These are phyloP conservation scores for Salvia rosmarinus DNA, from an alignment of 257 asterid species.

Conservation along the genomic window DNA sequence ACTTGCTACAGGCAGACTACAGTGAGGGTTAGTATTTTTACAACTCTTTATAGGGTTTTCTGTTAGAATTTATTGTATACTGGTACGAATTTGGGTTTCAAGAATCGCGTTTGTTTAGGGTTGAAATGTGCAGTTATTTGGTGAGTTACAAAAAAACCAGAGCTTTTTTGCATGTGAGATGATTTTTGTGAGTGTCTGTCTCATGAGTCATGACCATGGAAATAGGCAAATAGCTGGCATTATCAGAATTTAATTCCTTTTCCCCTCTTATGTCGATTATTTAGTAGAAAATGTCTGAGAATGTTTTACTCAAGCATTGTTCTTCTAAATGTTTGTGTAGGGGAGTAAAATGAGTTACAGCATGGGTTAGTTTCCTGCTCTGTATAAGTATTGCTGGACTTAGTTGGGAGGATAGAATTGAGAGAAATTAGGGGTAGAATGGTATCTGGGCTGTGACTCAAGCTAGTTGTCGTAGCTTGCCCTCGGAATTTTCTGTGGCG, in stretches of 20 bases:
- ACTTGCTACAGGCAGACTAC: constrained; percentile 38
- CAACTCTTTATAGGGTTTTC: neutral
- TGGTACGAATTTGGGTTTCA: neutral
- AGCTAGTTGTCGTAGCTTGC: neutral
- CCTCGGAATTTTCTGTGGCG: neutral
- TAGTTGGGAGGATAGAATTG: neutral
- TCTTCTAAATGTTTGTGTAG: neutral
- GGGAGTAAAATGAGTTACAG: neutral
- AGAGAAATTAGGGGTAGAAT: neutral
- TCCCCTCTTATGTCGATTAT: neutral
- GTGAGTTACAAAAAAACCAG: neutral
- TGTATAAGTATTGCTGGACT: neutral
- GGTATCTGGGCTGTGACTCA: neutral
- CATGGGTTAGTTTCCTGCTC: neutral
- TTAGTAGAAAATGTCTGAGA: neutral
- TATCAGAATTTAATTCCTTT: neutral
- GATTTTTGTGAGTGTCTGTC: neutral
- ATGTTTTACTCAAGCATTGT: neutral
- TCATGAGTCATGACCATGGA: neutral
- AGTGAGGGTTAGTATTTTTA: constrained; percentile 31
- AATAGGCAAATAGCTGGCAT: neutral
- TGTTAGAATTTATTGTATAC: neutral
- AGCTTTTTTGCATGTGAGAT: too few species aligned
- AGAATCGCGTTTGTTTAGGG: neutral
- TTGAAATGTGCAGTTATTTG: neutral